These are phyloP conservation scores for Malbranchea zuffiana DNA, from an alignment of 2,329 filamentous ascomycete genomes.

Conservation along the genomic window DNA sequence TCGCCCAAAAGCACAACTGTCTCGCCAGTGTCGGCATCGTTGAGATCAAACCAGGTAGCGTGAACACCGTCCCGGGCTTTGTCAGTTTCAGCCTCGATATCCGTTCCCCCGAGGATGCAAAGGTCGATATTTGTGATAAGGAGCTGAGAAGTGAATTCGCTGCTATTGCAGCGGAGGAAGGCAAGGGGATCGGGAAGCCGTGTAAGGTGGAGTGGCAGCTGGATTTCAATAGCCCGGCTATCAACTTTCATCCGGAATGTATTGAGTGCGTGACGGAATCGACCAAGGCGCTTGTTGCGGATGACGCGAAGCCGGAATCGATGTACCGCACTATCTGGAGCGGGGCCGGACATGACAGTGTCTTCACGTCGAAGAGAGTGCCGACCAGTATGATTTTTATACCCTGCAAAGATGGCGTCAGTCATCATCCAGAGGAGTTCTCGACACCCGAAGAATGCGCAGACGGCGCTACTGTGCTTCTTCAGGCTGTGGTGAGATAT, in stretches of 20 bases:
- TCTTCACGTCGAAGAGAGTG: conserved; percentile 48
- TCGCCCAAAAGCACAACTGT: conserved; percentile 49
- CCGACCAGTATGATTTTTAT: conserved; percentile 60
- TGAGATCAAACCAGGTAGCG: conserved; percentile 53
- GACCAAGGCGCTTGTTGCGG: conserved; percentile 47
- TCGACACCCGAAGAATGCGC: conserved; percentile 50
- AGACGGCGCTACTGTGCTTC: conserved; percentile 39
- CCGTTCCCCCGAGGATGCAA: conserved; percentile 46
- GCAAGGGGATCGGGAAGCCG: conserved; percentile 41
- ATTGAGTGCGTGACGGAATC: conserved; percentile 53
- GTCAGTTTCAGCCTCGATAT: conserved; percentile 61
- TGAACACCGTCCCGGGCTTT: conserved; percentile 60
- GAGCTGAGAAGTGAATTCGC: conserved; percentile 49
- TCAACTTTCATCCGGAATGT: conserved; percentile 56
- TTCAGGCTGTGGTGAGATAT: conserved; percentile 19
- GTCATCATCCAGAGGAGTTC: conserved; percentile 54
- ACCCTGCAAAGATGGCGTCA: conserved; percentile 51
- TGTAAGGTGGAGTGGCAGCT: conserved; percentile 49
- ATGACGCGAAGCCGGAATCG: conserved; percentile 33
- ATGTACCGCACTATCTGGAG: conserved; percentile 45
- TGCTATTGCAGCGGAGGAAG: conserved; percentile 47
- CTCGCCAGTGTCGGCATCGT: conserved; percentile 62
- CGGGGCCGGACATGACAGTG: conserved; percentile 56
- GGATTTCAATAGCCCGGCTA: conserved; percentile 51
- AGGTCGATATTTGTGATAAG: conserved; percentile 47